A percentile compares a stretch with the other conserved stretches of the same genome.
phyloP scores from a whole-genome alignment of 805 yeast species.

The Metschnikowia baotianmanensis region DNA sequence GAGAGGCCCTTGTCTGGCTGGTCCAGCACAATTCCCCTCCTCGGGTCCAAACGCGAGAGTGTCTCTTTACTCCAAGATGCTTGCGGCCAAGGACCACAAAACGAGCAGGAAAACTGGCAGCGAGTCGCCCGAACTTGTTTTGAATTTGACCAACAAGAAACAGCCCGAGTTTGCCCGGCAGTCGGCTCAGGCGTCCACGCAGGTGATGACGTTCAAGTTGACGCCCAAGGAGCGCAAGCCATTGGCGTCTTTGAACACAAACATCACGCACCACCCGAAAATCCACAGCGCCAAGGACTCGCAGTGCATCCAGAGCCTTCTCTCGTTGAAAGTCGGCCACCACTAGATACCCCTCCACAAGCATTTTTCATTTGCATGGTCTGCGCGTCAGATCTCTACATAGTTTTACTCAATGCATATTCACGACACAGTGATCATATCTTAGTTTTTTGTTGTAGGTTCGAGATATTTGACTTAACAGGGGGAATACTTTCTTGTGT shows the following conservation, averaged over 20 bases:
- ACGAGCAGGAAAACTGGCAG: background rate
- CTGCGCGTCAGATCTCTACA: slow-evolving; percentile 1
- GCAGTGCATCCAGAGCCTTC: slow-evolving; percentile 20
- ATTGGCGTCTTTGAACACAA: slow-evolving; percentile 14
- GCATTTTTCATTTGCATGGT: background rate
- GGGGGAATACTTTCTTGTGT: too few relatives aligned
- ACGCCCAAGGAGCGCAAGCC: slow-evolving; percentile 19
- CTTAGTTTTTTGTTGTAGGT: too few relatives aligned
- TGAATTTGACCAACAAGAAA: slow-evolving; percentile 20
- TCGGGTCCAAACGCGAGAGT: slow-evolving; percentile 3
- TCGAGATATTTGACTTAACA: too few relatives aligned
- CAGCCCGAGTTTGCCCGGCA: slow-evolving; percentile 20
- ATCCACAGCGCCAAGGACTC: slow-evolving; percentile 14
- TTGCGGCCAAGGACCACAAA: slow-evolving; percentile 8
- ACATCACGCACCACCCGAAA: slow-evolving; percentile 7
- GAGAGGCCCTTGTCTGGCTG: slow-evolving; percentile 3
- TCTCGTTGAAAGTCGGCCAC: slow-evolving; percentile 18
- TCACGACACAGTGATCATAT: too few relatives aligned
- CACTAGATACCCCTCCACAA: too few relatives aligned
- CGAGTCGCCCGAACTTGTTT: slow-evolving; percentile 13
- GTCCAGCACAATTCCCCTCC: background rate
- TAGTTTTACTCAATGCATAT: too few relatives aligned
- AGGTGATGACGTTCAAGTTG: slow-evolving; percentile 18
- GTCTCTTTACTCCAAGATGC: slow-evolving; percentile 12
- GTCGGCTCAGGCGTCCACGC: slow-evolving; percentile 16